Evolutionary conservation across 345 rosid genomes (phyloP), one percentile per base, ranked within the genome.

Genomic region (Combretum micranthum): DNA sequence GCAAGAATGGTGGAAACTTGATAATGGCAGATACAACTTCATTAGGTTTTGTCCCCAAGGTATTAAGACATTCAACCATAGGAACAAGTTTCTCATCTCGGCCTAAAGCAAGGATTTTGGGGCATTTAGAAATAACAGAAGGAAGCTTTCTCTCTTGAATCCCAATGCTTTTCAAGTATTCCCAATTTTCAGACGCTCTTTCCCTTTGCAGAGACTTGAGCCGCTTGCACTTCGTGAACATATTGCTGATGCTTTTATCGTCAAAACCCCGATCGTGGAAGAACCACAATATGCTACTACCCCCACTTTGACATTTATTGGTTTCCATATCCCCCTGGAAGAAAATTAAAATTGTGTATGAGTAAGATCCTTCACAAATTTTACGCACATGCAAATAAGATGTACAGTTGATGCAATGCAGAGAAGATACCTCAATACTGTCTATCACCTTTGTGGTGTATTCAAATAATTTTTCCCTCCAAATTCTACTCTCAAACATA

Each of bases 81-180:
- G 70, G 70, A 14, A 66, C 15, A 13, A 66, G 59, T 54, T 66
- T 66, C 51, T 66, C 64, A 0, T 59, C 7, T 9, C 59, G 64
- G 64, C 70, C 60, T 18, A 66, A 54, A 16, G 64, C 55, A 0
- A 66, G 70, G 55, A 66, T 60, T 42, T 59, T 66, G 0, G 69
- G 70, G 53, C 70, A 66, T 52, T 66, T 66, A 13, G 70, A 47
- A 16, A 66, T 43, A 11, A 66, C 17, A 53, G 47, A 62, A 20
- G 70, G 70, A 8, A 66, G 70, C 64, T 66, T 66, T 25, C 70
- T 59, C 53, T 66, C 70, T 39, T 59, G 58, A 47, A 66, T 52
- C 15, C 70, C 70, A 4, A 66, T 66, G 37, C 64, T 59, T 53
- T 42, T 66, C 64, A 66, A 54, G 64, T 59, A 66, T 16, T 66